Base-by-base conservation (phyloP, 495 filamentous ascomycete genomes). In the Penicillium taxi region DNA sequence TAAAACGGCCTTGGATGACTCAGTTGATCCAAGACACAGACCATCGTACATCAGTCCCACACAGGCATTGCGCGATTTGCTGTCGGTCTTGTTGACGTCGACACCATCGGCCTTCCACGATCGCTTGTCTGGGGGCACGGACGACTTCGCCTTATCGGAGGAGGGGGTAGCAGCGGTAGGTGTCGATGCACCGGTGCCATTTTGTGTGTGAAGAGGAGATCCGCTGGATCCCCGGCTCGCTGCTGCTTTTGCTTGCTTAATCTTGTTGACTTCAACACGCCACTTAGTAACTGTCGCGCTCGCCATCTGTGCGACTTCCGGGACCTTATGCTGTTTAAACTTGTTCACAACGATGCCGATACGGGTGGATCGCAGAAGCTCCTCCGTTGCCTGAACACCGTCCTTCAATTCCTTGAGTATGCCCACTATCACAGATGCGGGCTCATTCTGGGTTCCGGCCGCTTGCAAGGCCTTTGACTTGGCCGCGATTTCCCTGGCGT, bases 31-130 rank as follows among this genome's bases (percentile, higher is more conserved):
- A 30, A 65, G 45, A 32, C 59, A 66, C 27, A 74, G 56, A 3
- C 68, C 69, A 52, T 96, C 86, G 67, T 98, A 98, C 48, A 96
- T 74, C 15, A 96, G 71, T n/a, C 83, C 85, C 39, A 90, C 78
- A 56, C 82, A 88, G 48, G 75, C 81, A 61, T 98, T 80, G 24
- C 91, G 77, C 32, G 72, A 67, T 23, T 70, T 49, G 52, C 81
- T 80, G n/a, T 72, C 73, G 0, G 88, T 95, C 18, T 58, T 51
- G 26, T 80, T 73, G 49, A 68, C 70, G 39, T 86, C 76, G 26
- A 94, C 80, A 15, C 77, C 78, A 58, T 98, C 91, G 14, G 74
- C 70, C 53, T 81, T 82, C 72, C 80, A 84, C 15, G 73, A 84
- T 25, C 91, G 76, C 60, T 85, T 86, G 37, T 84, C 78, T 3